Evolutionary conservation across 257 asterid genomes (phyloP).

Genomic region (Perilla frutescens): DNA sequence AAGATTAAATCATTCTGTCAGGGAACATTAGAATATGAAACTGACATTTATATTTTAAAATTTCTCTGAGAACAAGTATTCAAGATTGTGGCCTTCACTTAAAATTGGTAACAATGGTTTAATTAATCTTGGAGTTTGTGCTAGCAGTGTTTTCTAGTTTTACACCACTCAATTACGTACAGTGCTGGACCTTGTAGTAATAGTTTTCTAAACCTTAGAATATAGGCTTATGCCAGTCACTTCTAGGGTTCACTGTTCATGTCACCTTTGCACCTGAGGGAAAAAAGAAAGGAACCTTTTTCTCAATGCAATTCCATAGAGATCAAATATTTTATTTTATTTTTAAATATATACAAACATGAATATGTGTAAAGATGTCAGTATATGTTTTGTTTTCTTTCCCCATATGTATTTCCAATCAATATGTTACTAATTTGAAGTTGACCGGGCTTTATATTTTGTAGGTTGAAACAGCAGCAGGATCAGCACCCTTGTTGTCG

Average conservation of each 20-base stretch:
- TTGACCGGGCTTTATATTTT: slow-evolving; percentile 35
- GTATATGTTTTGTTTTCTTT: slow-evolving; percentile 3
- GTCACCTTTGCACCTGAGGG: slow-evolving; percentile 31
- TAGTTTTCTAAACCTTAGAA: slow-evolving; percentile 12
- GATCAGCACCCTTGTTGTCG: slow-evolving; percentile 83
- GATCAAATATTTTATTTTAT: slow-evolving; percentile 18
- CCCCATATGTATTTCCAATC: slow-evolving; percentile 14
- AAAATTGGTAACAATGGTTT: slow-evolving; percentile 3
- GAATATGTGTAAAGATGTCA: neutral
- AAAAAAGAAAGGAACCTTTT: slow-evolving; percentile 3
- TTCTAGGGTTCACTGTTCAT: slow-evolving; percentile 5
- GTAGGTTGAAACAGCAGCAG: slow-evolving; percentile 89
- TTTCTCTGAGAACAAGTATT: slow-evolving; percentile 13
- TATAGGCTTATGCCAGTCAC: slow-evolving; percentile 9
- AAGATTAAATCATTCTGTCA: neutral
- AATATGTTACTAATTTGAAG: slow-evolving; percentile 31
- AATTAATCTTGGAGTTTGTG: slow-evolving; percentile 11
- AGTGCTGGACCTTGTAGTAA: neutral
- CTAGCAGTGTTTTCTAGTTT: slow-evolving; percentile 13
- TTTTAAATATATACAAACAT: neutral
- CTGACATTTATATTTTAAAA: neutral
- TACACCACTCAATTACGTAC: neutral
- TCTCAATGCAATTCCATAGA: slow-evolving; percentile 18
- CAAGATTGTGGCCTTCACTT: slow-evolving; percentile 8
- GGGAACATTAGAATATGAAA: neutral